Evolutionary conservation across 169 alveolate species (phyloP).

Genomic region (Eimeria sp.): DNA sequence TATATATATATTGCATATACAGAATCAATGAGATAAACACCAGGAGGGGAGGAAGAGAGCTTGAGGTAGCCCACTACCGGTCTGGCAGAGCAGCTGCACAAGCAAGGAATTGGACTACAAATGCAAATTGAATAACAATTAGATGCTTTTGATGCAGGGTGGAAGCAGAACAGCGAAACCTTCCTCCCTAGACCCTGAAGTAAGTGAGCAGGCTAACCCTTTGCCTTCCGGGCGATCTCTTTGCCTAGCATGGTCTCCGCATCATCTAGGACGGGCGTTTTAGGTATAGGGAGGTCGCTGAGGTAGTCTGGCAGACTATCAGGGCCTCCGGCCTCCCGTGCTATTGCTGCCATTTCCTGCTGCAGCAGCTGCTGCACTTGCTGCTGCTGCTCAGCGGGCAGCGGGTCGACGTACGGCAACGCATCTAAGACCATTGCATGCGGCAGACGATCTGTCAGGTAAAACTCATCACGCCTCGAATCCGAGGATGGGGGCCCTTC

Average conservation of each 20-base stretch:
- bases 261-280: constrained; percentile 22
- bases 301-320: constrained; percentile 52
- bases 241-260: constrained; percentile 21
- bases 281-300: constrained; percentile 4
- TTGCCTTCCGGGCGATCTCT: not conserved
- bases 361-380: constrained; percentile 54
- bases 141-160: not conserved
- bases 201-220: not conserved
- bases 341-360: constrained; percentile 48
- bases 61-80: not conserved
- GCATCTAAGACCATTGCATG: constrained; percentile 42
- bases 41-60: not conserved
- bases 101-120: not conserved
- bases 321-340: constrained; percentile 7
- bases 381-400: constrained; percentile 65
- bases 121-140: not conserved
- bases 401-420: constrained; percentile 47
- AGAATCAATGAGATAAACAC: not conserved
- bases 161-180: not conserved
- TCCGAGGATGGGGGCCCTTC: not conserved
- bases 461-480: not conserved
- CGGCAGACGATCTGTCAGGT: constrained; percentile 30
- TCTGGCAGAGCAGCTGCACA: not conserved
- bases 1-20: too few relatives aligned
- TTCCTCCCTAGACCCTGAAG: not conserved